These are phyloP conservation scores for Candida alai DNA, from an alignment of 805 yeast species.

Conservation along the genomic window DNA sequence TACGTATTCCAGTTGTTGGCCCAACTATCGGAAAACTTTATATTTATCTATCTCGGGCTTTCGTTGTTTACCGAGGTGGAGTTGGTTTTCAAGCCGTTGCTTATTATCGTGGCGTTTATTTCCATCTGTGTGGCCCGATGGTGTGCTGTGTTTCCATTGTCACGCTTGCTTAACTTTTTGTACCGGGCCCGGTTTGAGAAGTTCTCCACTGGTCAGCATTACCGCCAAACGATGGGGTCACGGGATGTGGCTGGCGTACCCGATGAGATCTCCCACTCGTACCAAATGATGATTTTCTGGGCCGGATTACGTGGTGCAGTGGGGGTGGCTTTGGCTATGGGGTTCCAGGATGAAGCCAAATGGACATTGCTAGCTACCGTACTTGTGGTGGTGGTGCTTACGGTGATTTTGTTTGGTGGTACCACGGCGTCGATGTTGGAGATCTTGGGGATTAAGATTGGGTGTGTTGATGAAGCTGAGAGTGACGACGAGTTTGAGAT, in stretches of 20 bases:
- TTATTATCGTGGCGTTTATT: constrained; percentile 84
- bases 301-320: constrained; percentile 99
- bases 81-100: constrained; percentile 86
- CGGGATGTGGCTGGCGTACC: constrained; percentile 43
- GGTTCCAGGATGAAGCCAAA: constrained; percentile 90
- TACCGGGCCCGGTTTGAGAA: constrained; percentile 54
- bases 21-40: constrained; percentile 92
- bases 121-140: constrained; percentile 94
- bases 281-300: constrained; percentile 99
- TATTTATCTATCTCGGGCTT: constrained; percentile 90
- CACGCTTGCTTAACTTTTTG: constrained; percentile 78
- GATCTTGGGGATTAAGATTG: constrained; percentile 86
- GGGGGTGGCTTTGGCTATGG: constrained; percentile 98
- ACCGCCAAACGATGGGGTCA: constrained; percentile 11
- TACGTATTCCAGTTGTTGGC: constrained; percentile 93
- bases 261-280: constrained; percentile 90
- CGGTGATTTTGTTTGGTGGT: constrained; percentile 96
- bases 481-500: constrained; percentile 95
- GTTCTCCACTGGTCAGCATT: constrained; percentile 26
- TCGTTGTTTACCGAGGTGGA: constrained; percentile 95
- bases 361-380: constrained; percentile 90
- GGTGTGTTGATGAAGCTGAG: constrained; percentile 75
- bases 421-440: constrained; percentile 98
- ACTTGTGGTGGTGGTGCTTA: constrained; percentile 90
- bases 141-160: constrained; percentile 95